Evolutionary conservation across 768 basidiomycete genomes (phyloP).

Genomic region (Leccinum subgranulosum): DNA sequence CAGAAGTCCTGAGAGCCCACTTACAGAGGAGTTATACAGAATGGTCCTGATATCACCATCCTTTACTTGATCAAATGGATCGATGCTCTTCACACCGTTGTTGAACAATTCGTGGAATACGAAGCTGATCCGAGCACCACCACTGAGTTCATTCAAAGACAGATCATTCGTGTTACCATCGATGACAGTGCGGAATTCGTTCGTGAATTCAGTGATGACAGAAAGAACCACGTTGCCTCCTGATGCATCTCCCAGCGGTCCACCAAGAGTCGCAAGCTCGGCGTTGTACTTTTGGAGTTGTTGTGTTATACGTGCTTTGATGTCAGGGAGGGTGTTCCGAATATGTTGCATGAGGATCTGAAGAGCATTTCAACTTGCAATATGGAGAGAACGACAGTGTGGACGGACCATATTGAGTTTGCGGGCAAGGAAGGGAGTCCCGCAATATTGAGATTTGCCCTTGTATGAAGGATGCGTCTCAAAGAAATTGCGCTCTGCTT

Average conservation of each 20-base stretch:
- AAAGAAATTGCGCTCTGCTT: slow-evolving; percentile 89
- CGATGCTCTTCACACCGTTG: slow-evolving; percentile 91
- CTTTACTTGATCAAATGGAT: slow-evolving; percentile 98
- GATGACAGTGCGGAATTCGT: slow-evolving; percentile 94
- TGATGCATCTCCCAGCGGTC: slow-evolving; percentile 78
- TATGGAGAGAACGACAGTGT: neutral
- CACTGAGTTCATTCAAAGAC: slow-evolving; percentile 93
- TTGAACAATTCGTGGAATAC: slow-evolving; percentile 99
- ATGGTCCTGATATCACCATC: slow-evolving; percentile 97
- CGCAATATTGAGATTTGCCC: slow-evolving; percentile 92
- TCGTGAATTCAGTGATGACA: slow-evolving; percentile 98
- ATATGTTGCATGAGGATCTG: slow-evolving; percentile 99
- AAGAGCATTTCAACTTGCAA: neutral
- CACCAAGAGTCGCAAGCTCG: slow-evolving; percentile 83
- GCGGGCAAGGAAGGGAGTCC: slow-evolving; percentile 93
- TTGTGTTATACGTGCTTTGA: slow-evolving; percentile 91
- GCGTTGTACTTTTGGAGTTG: slow-evolving; percentile 86
- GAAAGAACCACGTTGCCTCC: slow-evolving; percentile 90
- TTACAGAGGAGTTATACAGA: slow-evolving; percentile 94
- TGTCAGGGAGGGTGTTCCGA: slow-evolving; percentile 95
- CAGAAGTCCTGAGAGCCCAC: slow-evolving; percentile 27
- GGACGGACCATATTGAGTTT: slow-evolving; percentile 86
- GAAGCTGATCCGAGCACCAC: slow-evolving; percentile 97
- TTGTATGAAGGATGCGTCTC: slow-evolving; percentile 93
- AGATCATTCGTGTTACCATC: slow-evolving; percentile 98